Percentiles rank a stretch among this genome's conserved stretches.
These are phyloP conservation scores for Mycogone perniciosa DNA, from an alignment of 2,329 filamentous ascomycete species.

Conservation along the genomic window DNA sequence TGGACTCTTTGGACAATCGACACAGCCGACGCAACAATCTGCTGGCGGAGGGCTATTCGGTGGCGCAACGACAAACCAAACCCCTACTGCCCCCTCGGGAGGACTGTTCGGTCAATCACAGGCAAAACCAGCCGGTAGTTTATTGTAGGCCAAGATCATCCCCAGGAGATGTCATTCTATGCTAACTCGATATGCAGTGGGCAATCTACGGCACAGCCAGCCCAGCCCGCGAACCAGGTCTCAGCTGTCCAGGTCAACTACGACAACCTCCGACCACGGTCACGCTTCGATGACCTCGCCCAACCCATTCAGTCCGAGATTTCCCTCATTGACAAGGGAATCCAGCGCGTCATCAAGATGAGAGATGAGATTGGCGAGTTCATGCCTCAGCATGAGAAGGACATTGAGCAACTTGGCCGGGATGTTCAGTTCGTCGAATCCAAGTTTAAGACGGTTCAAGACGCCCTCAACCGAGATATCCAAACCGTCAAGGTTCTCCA, in stretches of 20 bases:
- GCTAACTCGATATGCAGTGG: conserved; percentile 22
- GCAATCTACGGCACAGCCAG: conserved; percentile 24
- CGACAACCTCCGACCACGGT: conserved; percentile 74
- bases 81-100: conserved; percentile 15
- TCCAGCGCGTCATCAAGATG: conserved; percentile 72
- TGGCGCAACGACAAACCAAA: conserved; percentile 13
- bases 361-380: conserved; percentile 70
- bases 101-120: conserved; percentile 31
- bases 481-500: conserved; percentile 58
- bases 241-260: conserved; percentile 74
- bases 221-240: conserved; percentile 43
- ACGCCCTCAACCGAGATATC: conserved; percentile 49
- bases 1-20: conserved; percentile 25
- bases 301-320: conserved; percentile 76
- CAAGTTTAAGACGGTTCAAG: conserved; percentile 40
- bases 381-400: conserved; percentile 48
- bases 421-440: conserved; percentile 45
- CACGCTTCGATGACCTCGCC: conserved; percentile 84
- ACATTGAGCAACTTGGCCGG: conserved; percentile 41
- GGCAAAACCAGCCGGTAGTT: conserved; percentile 24
- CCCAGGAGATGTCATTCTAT: background rate
- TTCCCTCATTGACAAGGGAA: conserved; percentile 68
- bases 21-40: conserved; percentile 19
- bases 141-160: conserved; percentile 25
- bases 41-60: conserved; percentile 26